phyloP scores from a whole-genome alignment of 2,329 filamentous ascomycete genomes.

The Colletotrichum siamense region DNA sequence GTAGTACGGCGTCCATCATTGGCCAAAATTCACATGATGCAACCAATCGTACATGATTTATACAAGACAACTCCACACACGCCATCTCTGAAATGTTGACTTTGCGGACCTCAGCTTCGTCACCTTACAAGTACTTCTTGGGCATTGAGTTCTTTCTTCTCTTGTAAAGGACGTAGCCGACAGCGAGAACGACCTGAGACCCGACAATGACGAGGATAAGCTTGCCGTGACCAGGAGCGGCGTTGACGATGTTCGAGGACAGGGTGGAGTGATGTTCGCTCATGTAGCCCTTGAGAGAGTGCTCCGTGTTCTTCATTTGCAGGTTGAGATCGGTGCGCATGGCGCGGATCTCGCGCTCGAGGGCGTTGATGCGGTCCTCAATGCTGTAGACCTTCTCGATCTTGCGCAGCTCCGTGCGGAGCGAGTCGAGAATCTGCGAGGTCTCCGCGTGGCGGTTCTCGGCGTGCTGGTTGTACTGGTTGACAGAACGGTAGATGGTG shows the following conservation, averaged over 20 bases:
- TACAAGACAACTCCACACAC: neutral
- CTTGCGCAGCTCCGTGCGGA: conserved; percentile 50
- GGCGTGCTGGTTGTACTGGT: conserved; percentile 52
- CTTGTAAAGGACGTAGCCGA: conserved; percentile 80
- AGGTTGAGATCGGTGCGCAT: conserved; percentile 60
- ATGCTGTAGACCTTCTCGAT: conserved; percentile 50
- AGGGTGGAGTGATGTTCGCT: conserved; percentile 55
- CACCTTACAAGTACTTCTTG: conserved; percentile 84
- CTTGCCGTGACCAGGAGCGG: conserved; percentile 54
- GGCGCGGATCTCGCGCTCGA: conserved; percentile 64
- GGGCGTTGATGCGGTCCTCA: conserved; percentile 50
- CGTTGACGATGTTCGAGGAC: conserved; percentile 51
- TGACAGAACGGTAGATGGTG: conserved; percentile 64
- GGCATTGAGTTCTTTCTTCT: conserved; percentile 74
- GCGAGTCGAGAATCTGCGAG: conserved; percentile 49
- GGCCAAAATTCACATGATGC: neutral
- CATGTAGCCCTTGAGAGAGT: conserved; percentile 57
- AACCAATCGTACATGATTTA: neutral
- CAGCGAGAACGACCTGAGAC: conserved; percentile 74
- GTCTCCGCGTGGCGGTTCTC: conserved; percentile 65
- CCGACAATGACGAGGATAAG: conserved; percentile 75
- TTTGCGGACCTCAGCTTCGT: conserved; percentile 15
- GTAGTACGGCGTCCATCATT: neutral
- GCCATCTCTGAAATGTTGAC: neutral
- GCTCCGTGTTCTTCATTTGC: conserved; percentile 57